These are phyloP conservation scores for Niebla homalea DNA, from an alignment of 495 filamentous ascomycete genomes.

Conservation along the genomic window DNA sequence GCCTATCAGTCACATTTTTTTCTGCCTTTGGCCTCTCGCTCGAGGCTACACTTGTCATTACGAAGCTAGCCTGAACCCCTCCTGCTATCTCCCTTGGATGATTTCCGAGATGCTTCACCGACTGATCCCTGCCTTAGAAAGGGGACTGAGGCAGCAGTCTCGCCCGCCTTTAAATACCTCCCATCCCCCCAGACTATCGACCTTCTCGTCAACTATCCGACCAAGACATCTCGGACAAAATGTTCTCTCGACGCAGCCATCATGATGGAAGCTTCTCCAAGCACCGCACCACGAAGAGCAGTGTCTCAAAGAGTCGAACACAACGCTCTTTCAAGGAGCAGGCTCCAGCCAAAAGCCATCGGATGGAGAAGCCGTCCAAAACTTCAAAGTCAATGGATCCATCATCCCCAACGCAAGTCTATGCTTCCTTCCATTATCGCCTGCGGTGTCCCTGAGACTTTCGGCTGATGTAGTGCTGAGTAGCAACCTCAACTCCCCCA, in stretches of 20 bases:
- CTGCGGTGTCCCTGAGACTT: not conserved
- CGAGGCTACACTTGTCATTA: no score
- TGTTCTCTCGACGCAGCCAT: slow-evolving; percentile 18
- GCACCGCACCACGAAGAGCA: slow-evolving; percentile 33
- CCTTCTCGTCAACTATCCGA: not conserved
- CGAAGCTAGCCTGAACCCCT: no score
- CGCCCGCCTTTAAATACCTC: not conserved
- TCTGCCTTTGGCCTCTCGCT: not conserved
- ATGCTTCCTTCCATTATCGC: not conserved
- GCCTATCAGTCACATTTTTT: not conserved
- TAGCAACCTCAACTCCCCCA: slow-evolving; percentile 51
- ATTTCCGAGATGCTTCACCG: slow-evolving; percentile 1
- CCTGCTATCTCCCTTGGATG: not conserved
- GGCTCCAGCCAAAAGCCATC: slow-evolving; percentile 15
- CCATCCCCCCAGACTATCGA: not conserved
- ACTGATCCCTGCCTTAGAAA: not conserved
- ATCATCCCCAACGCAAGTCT: slow-evolving; percentile 10
- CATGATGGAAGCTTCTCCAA: slow-evolving; percentile 30
- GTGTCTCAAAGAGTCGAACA: slow-evolving; percentile 17
- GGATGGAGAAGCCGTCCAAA: slow-evolving; percentile 17
- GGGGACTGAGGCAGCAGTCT: slow-evolving; percentile 3
- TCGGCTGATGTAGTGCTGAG: not conserved
- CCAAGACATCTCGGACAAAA: slow-evolving; percentile 3
- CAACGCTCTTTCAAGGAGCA: slow-evolving; percentile 22
- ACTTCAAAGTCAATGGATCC: slow-evolving; percentile 15